Evolutionary conservation across 2,329 filamentous ascomycete species (phyloP).

Genomic region (Ophiostoma perfectum): DNA sequence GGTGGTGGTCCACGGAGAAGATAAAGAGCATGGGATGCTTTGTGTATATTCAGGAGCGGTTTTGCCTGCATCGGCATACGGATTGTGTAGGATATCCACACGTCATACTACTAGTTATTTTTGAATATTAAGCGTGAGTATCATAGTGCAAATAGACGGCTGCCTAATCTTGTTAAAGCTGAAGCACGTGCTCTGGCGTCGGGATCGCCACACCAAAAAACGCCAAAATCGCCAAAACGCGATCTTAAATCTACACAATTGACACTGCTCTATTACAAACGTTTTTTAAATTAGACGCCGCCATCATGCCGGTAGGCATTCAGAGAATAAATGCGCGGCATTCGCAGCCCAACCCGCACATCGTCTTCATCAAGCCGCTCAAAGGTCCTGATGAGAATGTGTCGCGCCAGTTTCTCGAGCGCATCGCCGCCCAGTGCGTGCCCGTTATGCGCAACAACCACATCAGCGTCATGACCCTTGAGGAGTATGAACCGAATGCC

Average conservation of each 20-base stretch:
- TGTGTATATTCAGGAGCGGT: no score
- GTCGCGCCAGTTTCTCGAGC: constrained; percentile 66
- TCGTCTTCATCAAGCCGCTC: constrained; percentile 81
- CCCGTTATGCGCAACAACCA: constrained; percentile 65
- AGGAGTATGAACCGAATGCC: constrained; percentile 73
- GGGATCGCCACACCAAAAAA: background rate
- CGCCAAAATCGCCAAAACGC: background rate
- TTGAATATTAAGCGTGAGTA: background rate
- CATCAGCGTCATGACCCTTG: constrained; percentile 63
- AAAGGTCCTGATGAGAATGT: constrained; percentile 56
- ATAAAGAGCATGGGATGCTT: background rate
- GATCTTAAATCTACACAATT: background rate
- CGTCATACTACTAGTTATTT: background rate
- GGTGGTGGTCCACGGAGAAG: constrained; percentile 34
- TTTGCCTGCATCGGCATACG: background rate
- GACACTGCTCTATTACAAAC: background rate
- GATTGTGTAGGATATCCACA: background rate
- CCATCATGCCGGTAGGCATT: constrained; percentile 63
- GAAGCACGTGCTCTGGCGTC: constrained; percentile 24
- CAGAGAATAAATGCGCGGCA: constrained; percentile 71
- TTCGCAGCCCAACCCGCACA: constrained; percentile 68
- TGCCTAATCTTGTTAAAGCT: background rate
- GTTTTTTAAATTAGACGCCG: background rate
- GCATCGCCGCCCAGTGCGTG: constrained; percentile 74
- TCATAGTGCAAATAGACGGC: background rate